Evolutionary conservation across 306 rosid species (phyloP).

Genomic region (Astragalus glycyphyllos): DNA sequence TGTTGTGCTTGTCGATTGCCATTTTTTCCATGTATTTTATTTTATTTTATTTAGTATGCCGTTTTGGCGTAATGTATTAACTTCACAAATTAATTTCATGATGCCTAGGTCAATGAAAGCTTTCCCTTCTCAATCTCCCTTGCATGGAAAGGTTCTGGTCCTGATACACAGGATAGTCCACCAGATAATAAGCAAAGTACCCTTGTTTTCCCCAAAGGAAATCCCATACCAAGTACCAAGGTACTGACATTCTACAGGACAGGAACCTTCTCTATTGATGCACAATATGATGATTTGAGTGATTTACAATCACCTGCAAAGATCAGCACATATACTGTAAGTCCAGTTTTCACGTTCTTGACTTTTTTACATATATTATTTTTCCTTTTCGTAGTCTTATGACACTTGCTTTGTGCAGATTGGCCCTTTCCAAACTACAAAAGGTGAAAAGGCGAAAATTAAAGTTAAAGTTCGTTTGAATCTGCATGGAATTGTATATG

Average conservation of each 20-base stretch:
- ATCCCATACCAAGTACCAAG: constrained; percentile 77
- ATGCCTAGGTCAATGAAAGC: constrained; percentile 77
- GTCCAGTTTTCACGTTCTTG: constrained; percentile 20
- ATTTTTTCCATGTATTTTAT: not conserved
- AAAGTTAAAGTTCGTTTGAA: constrained; percentile 84
- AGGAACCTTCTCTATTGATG: constrained; percentile 80
- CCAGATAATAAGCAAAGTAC: constrained; percentile 63
- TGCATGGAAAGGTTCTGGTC: constrained; percentile 81
- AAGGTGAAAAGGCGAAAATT: constrained; percentile 65
- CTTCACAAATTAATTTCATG: not conserved
- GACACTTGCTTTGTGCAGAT: constrained; percentile 58
- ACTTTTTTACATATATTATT: not conserved
- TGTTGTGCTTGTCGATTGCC: not conserved
- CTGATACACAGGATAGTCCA: constrained; percentile 67
- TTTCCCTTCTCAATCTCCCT: constrained; percentile 78
- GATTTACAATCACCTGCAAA: constrained; percentile 68
- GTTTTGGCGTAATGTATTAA: constrained; percentile 10
- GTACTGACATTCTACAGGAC: constrained; percentile 71
- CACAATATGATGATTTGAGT: constrained; percentile 64
- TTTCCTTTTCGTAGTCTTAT: not conserved
- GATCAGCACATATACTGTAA: constrained; percentile 84
- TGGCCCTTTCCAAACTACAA: constrained; percentile 79
- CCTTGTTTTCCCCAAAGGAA: constrained; percentile 84
- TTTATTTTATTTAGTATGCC: too few species aligned
- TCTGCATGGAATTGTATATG: constrained; percentile 77